Base-by-base conservation (phyloP, 2,329 filamentous ascomycete genomes). In the Talaromyces sp. region DNA sequence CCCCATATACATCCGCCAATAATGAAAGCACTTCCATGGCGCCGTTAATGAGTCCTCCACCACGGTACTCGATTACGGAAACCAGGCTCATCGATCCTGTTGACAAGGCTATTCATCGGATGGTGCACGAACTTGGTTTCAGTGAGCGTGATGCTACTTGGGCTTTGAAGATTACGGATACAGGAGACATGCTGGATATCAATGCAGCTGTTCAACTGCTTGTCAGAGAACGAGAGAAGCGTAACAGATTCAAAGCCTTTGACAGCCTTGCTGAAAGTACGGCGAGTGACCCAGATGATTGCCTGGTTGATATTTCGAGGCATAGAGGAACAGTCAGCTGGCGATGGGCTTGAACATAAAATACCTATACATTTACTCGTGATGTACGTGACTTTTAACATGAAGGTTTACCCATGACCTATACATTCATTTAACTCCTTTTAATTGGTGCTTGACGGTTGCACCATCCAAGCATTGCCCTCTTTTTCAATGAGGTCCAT, bases 41-140 rank as follows among this genome's bases (percentile, higher is more conserved):
- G 43, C 36, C 40, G 5, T 8, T 67, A 15, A 51, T 65, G 54
- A 54, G 27, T 61, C 66, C 68, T 67, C 60, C 68, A 27, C 68
- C 58, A 1, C 72, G 53, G 15, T 66, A 66, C 27, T 66, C 64
- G 5, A 17, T 59, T 13, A 62, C 51, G 1, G 45, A 61, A 27
- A 25, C 19, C 17, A 13, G 22, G 19, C 68, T 84, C 72, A 68
- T 82, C 43, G 84, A 86, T 61, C 84, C 85, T 0, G 83, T 83
- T 15, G 86, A 88, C 58, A 79, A 80, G 54, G 87, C 87, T 0
- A 82, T 89, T 19, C 76, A 80, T 56, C 78, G 81, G 49, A 84
- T 89, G 64, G 84, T 88, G 11, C 69, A 75, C 5, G 83, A 86
- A 40, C 85, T 89, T 73, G 87, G 87, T 0, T 89, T 89, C 68